Evolutionary conservation across 1,139 yeast genomes (phyloP).

Genomic region (Magnusiomyces ingens): DNA sequence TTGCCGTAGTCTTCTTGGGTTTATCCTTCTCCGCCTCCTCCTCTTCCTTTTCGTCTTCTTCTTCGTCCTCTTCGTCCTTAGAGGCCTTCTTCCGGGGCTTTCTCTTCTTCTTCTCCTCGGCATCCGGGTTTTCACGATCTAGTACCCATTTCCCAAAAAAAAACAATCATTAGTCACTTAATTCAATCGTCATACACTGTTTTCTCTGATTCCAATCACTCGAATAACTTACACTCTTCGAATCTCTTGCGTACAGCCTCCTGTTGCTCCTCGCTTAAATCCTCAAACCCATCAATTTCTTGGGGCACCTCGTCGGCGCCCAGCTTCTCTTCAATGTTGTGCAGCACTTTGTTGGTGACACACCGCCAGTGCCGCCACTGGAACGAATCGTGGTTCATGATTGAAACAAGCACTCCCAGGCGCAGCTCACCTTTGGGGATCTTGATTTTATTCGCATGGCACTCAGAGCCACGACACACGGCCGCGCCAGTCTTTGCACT

Average conservation of each 20-base stretch:
- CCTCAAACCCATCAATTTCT: constrained; percentile 5
- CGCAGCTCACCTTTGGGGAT: constrained; percentile 3
- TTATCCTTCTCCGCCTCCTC: not conserved
- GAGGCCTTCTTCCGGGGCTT: not conserved
- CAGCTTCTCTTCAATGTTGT: not conserved
- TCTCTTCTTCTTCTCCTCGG: not conserved
- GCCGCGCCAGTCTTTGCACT: not conserved
- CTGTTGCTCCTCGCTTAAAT: not conserved
- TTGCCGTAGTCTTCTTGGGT: not conserved
- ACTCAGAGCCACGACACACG: not conserved
- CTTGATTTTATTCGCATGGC: not conserved
- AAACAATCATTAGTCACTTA: not conserved
- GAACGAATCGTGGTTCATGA: constrained; percentile 2
- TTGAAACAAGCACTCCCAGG: not conserved
- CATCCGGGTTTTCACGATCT: not conserved
- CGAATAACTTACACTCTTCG: not conserved
- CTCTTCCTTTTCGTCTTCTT: not conserved
- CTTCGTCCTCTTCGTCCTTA: not conserved
- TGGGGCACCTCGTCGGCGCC: not conserved
- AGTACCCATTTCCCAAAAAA: not conserved
- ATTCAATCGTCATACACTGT: not conserved
- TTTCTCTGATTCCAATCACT: no score
- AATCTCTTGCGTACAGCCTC: not conserved
- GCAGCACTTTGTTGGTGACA: not conserved
- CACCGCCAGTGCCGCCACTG: constrained; percentile 6